Evolutionary conservation across 345 rosid genomes (phyloP).

Genomic region (Citropsis articulata): DNA sequence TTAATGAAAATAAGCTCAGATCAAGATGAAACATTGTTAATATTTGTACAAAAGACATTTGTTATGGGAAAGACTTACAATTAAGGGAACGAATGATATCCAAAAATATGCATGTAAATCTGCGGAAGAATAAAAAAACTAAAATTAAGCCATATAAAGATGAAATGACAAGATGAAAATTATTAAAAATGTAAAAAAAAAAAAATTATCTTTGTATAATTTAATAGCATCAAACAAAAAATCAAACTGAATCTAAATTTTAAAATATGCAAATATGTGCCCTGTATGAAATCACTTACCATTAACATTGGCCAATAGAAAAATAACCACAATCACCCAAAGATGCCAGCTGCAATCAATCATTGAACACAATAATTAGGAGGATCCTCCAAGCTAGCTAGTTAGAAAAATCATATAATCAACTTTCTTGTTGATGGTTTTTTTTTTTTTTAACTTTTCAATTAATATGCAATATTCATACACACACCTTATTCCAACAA

Average conservation of each 20-base stretch:
- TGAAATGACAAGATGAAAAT: no score
- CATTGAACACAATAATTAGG: background rate
- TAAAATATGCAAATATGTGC: no score
- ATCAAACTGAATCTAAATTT: no score
- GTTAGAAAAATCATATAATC: background rate
- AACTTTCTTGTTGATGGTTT: background rate
- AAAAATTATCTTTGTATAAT: no score
- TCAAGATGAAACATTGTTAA: no score
- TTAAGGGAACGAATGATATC: slow-evolving; percentile 67
- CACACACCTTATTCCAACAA: slow-evolving; percentile 79
- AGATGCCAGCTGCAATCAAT: slow-evolving; percentile 77
- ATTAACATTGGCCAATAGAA: slow-evolving; percentile 66
- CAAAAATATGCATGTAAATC: slow-evolving; percentile 86
- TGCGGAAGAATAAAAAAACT: slow-evolving; percentile 34
- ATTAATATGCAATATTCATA: no score
- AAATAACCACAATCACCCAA: slow-evolving; percentile 75
- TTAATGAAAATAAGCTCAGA: no score
- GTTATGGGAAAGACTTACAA: slow-evolving; percentile 36
- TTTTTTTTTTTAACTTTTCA: no score
- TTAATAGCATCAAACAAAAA: no score
- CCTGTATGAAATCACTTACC: slow-evolving; percentile 31
- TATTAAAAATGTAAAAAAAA: no score
- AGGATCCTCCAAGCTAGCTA: no score
- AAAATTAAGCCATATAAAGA: background rate
- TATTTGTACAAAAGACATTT: no score